Conservation (phyloP, 2,329 filamentous ascomycete genomes). For the Aspergillus proliferans region DNA sequence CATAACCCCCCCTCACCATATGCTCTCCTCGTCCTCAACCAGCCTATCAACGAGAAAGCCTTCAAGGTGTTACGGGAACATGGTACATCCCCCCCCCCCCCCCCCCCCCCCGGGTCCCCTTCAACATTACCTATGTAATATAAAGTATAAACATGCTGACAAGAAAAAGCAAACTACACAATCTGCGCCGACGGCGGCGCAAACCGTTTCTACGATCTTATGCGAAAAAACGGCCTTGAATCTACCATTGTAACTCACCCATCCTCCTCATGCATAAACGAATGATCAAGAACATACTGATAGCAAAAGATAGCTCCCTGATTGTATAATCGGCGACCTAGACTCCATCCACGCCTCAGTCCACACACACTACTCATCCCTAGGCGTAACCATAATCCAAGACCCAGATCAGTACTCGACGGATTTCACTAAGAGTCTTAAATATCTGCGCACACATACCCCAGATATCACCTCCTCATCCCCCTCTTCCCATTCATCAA, state of each 20-base stretch:
- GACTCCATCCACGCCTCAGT: conserved; percentile 68
- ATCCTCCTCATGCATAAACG: neutral
- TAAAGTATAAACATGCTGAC: neutral
- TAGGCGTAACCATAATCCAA: conserved; percentile 57
- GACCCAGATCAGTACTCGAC: conserved; percentile 80
- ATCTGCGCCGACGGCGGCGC: conserved; percentile 90
- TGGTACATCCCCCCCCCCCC: conserved; percentile 23
- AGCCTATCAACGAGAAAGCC: conserved; percentile 48
- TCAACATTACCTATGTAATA: neutral
- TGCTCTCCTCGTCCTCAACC: conserved; percentile 56
- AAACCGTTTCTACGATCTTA: conserved; percentile 61
- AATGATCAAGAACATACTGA: conserved; percentile 15
- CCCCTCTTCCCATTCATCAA: neutral
- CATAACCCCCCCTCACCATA: conserved; percentile 24
- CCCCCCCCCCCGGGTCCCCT: neutral
- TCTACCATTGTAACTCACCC: conserved; percentile 24
- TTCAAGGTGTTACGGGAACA: conserved; percentile 31
- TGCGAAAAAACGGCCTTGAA: conserved; percentile 26
- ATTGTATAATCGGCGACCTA: conserved; percentile 80
- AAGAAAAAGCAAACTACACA: conserved; percentile 51
- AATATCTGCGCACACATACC: conserved; percentile 46
- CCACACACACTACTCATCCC: conserved; percentile 59
- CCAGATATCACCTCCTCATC: conserved; percentile 16
- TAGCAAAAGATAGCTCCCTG: conserved; percentile 44
- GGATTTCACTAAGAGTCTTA: conserved; percentile 80